These are phyloP conservation scores for Xylaria curta DNA, from an alignment of 495 filamentous ascomycete species.

Conservation along the genomic window DNA sequence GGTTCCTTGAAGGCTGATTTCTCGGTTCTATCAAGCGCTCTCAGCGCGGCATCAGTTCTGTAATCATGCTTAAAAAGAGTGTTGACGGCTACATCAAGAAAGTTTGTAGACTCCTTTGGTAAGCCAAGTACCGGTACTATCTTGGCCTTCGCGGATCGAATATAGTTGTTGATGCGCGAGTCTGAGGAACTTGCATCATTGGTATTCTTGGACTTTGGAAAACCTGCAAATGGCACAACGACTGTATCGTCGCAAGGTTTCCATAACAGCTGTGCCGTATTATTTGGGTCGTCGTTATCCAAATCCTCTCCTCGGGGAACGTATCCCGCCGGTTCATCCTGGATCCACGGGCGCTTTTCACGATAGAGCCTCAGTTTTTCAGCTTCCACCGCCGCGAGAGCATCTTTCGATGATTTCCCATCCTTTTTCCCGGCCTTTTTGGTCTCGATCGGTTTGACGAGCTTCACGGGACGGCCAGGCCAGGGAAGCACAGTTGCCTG, in stretches of 20 bases:
- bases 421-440: slow-evolving; percentile 74
- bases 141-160: slow-evolving; percentile 65
- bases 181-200: slow-evolving; percentile 54
- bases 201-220: slow-evolving; percentile 46
- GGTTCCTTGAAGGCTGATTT: slow-evolving; percentile 86
- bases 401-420: slow-evolving; percentile 77
- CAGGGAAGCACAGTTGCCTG: slow-evolving; percentile 86
- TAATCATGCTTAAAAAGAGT: slow-evolving; percentile 74
- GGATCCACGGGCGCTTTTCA: slow-evolving; percentile 87
- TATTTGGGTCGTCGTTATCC: slow-evolving; percentile 49
- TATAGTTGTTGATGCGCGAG: slow-evolving; percentile 71
- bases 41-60: slow-evolving; percentile 73
- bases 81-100: slow-evolving; percentile 84
- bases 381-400: slow-evolving; percentile 64
- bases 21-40: slow-evolving; percentile 67
- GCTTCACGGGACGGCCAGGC: slow-evolving; percentile 83
- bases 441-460: slow-evolving; percentile 85
- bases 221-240: slow-evolving; percentile 22
- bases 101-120: slow-evolving; percentile 76
- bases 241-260: slow-evolving; percentile 50
- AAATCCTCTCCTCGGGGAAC: slow-evolving; percentile 81
- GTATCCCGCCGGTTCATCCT: slow-evolving; percentile 90
- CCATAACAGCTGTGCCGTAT: slow-evolving; percentile 63
- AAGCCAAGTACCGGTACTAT: slow-evolving; percentile 69
- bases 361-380: slow-evolving; percentile 79